Conservation (phyloP, 805 yeast genomes). For the Candida wancherniae region DNA sequence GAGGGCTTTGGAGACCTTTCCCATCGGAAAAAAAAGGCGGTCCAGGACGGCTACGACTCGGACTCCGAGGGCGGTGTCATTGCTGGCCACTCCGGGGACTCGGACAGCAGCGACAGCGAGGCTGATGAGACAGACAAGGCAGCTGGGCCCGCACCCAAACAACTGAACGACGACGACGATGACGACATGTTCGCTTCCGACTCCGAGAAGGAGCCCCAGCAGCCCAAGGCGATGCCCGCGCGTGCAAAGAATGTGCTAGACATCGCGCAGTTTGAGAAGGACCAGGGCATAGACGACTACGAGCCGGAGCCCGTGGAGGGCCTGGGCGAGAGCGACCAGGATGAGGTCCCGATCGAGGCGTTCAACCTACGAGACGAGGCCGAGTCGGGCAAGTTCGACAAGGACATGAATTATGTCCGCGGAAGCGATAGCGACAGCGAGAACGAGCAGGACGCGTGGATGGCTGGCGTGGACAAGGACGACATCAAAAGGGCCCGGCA, state of each 20-base stretch:
- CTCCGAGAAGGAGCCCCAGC: conserved; percentile 7
- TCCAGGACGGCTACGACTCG: conserved; percentile 13
- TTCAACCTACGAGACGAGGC: conserved; percentile 56
- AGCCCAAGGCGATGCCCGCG: conserved; percentile 3
- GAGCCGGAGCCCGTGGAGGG: conserved; percentile 10
- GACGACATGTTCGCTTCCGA: conserved; percentile 43
- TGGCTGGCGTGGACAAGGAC: conserved; percentile 5
- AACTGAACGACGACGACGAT: conserved; percentile 18
- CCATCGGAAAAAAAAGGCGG: conserved; percentile 1
- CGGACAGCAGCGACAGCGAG: conserved; percentile 6
- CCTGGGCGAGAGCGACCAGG: conserved; percentile 9
- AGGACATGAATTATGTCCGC: conserved; percentile 53
- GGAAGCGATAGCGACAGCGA: conserved; percentile 29
- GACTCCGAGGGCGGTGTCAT: conserved; percentile 14
- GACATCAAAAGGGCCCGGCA: conserved; percentile 35
- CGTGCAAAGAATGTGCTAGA: conserved; percentile 7
- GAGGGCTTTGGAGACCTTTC: no score
- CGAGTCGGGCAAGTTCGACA: conserved; percentile 57
- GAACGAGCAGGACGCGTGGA: conserved; percentile 23
- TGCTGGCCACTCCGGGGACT: conserved; percentile 10
- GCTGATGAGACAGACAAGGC: conserved; percentile 4
- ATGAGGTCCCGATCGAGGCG: conserved; percentile 42
- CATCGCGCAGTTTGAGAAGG: conserved; percentile 22
- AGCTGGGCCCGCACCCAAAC: conserved; percentile 2
- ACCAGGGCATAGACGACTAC: conserved; percentile 21